These are phyloP conservation scores for Annona cherimola DNA, from an alignment of 164 flowering plant genomes.

Conservation along the genomic window DNA sequence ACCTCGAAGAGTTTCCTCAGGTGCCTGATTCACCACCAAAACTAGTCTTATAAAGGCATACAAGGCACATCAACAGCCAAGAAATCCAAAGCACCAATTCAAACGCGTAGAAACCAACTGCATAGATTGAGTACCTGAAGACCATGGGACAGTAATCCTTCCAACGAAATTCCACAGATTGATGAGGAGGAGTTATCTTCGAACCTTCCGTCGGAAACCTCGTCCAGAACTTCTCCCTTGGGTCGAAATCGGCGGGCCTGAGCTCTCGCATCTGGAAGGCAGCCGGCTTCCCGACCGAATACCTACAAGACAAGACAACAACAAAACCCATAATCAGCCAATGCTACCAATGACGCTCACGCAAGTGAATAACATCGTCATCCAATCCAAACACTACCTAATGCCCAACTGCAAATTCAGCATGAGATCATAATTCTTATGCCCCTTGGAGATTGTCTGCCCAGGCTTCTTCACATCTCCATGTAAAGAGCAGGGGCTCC, in stretches of 20 bases:
- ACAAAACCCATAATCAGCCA: neutral
- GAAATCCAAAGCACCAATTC: neutral
- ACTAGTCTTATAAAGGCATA: neutral
- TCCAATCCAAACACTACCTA: constrained; percentile 10
- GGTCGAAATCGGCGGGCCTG: constrained; percentile 32
- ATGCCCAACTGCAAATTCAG: constrained; percentile 25
- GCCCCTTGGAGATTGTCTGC: constrained; percentile 23
- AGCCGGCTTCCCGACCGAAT: constrained; percentile 26
- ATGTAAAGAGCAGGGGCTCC: constrained; percentile 15
- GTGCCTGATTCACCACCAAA: constrained; percentile 30
- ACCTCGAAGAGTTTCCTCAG: constrained; percentile 51
- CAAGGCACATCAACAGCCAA: neutral
- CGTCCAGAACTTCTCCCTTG: constrained; percentile 36
- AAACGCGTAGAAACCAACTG: neutral
- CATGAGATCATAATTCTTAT: constrained; percentile 26
- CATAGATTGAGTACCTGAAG: constrained; percentile 29
- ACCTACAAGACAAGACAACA: constrained; percentile 7
- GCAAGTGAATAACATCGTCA: neutral
- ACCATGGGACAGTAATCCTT: constrained; percentile 62
- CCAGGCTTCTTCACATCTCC: constrained; percentile 21
- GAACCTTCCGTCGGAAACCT: constrained; percentile 45
- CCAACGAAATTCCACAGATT: constrained; percentile 45
- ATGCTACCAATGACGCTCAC: neutral
- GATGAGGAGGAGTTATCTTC: constrained; percentile 47
- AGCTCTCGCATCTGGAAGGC: constrained; percentile 19